These are phyloP conservation scores for Ustilago loliicola DNA, from an alignment of 1,284 basidiomycete species.

Conservation along the genomic window DNA sequence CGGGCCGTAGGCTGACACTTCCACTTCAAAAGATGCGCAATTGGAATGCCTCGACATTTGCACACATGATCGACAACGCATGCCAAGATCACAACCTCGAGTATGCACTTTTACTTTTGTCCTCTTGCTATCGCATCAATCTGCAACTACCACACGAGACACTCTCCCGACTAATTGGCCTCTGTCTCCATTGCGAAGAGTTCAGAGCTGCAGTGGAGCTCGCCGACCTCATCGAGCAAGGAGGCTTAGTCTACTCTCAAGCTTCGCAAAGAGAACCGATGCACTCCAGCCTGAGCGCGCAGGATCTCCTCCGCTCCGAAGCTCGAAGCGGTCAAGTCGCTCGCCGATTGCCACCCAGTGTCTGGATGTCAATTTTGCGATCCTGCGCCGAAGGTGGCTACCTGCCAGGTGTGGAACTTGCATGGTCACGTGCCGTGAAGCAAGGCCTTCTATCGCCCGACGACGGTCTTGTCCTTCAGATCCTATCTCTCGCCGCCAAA, in stretches of 20 bases:
- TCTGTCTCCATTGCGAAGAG: constrained; percentile 45
- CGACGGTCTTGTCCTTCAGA: constrained; percentile 48
- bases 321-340: constrained; percentile 25
- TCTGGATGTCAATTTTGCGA: constrained; percentile 61
- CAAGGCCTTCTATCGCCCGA: constrained; percentile 43
- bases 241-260: constrained; percentile 24
- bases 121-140: constrained; percentile 28
- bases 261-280: neutral
- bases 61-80: constrained; percentile 46
- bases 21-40: constrained; percentile 31
- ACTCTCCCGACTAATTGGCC: constrained; percentile 18
- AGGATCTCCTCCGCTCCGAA: constrained; percentile 12
- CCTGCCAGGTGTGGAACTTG: constrained; percentile 51
- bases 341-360: constrained; percentile 31
- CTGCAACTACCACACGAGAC: constrained; percentile 39
- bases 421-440: constrained; percentile 51
- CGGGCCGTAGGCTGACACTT: constrained; percentile 9
- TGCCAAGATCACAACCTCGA: constrained; percentile 54
- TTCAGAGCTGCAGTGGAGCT: constrained; percentile 54
- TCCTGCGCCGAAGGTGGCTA: constrained; percentile 53
- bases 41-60: constrained; percentile 57
- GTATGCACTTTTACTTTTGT: constrained; percentile 45
- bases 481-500: constrained; percentile 51
- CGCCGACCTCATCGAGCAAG: constrained; percentile 38
- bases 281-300: neutral